These are phyloP conservation scores for Strigomonas oncopelti DNA, from an alignment of 208 protist species.

Conservation along the genomic window DNA sequence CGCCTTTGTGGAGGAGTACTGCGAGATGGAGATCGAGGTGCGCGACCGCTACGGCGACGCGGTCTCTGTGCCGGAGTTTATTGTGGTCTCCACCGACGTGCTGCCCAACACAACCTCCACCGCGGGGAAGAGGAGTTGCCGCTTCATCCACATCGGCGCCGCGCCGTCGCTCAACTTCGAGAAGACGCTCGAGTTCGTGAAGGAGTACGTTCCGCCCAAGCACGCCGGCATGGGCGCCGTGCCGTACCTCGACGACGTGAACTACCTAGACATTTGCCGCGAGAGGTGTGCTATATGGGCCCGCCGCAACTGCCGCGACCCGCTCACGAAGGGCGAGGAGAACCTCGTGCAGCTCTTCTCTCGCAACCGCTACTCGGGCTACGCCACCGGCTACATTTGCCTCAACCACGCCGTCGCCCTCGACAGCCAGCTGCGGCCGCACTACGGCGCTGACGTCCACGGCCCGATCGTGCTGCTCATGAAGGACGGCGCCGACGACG, in stretches of 20 bases:
- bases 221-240: constrained; percentile 43
- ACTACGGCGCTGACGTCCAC: background rate
- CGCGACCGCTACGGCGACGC: constrained; percentile 51
- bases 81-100: constrained; percentile 48
- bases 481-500: constrained; percentile 56
- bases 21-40: constrained; percentile 55
- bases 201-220: constrained; percentile 35
- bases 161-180: constrained; percentile 53
- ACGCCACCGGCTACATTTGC: constrained; percentile 70
- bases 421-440: background rate
- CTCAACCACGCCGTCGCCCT: constrained; percentile 30
- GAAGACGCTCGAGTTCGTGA: constrained; percentile 55
- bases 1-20: constrained; percentile 67
- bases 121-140: constrained; percentile 23
- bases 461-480: constrained; percentile 36
- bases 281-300: constrained; percentile 76
- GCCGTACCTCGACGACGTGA: constrained; percentile 35
- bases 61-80: constrained; percentile 64
- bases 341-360: constrained; percentile 15
- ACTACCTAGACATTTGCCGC: constrained; percentile 59
- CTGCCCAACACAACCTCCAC: constrained; percentile 23
- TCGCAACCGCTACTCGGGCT: constrained; percentile 53
- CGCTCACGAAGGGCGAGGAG: constrained; percentile 13
- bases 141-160: constrained; percentile 52
- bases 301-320: constrained; percentile 39